Percentiles rank a stretch among this genome's conserved stretches.
Evolutionary conservation across 2,329 filamentous ascomycete genomes (phyloP).

Genomic region (Calonectria pteridis): DNA sequence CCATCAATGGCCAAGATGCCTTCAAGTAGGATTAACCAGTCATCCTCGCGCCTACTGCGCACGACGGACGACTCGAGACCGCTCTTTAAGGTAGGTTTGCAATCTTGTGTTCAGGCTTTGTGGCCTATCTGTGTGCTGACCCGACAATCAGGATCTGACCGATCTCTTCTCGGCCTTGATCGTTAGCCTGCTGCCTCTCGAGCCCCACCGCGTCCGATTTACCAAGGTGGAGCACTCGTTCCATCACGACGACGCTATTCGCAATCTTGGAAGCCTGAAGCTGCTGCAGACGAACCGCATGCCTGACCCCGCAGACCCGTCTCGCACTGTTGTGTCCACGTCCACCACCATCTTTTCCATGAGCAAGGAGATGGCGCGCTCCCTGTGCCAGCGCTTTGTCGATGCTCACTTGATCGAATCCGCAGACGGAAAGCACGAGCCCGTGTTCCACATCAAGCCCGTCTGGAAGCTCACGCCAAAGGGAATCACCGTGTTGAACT

Average conservation of each 20-base stretch:
- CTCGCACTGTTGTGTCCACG: constrained; percentile 94
- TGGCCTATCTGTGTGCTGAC: neutral
- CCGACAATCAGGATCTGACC: constrained; percentile 82
- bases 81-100: constrained; percentile 84
- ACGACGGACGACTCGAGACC: constrained; percentile 98
- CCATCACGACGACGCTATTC: constrained; percentile 96
- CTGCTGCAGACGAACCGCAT: constrained; percentile 99
- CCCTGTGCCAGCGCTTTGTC: constrained; percentile 92
- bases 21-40: constrained; percentile 66
- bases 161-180: constrained; percentile 96
- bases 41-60: constrained; percentile 91
- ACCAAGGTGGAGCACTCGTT: constrained; percentile 94
- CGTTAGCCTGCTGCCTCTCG: constrained; percentile 87
- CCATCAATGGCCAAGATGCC: neutral
- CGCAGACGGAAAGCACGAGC: constrained; percentile 85
- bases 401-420: constrained; percentile 96
- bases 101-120: neutral
- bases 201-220: constrained; percentile 88
- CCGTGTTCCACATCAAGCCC: constrained; percentile 83
- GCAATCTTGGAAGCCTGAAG: constrained; percentile 95
- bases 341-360: constrained; percentile 99
- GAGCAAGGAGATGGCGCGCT: constrained; percentile 97
- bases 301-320: constrained; percentile 96
- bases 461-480: constrained; percentile 98
- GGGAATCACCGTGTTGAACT: constrained; percentile 89